Base-by-base conservation (phyloP, 352 stramenopile genomes). In the Globisporangium solare region DNA sequence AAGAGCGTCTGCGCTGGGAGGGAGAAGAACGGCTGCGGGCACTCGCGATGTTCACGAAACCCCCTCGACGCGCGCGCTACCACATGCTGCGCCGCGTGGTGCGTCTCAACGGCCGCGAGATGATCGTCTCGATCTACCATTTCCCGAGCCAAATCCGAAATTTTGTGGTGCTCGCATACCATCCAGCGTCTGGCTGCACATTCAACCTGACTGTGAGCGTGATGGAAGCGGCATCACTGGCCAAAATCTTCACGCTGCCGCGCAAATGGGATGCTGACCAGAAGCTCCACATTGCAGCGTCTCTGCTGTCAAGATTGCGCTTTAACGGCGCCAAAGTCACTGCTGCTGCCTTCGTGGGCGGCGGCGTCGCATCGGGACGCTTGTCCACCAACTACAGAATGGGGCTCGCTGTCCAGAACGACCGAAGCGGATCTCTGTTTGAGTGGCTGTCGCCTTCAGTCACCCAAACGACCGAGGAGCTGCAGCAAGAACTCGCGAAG, bases 101-200 rank as follows among this genome's bases (percentile, higher is more conserved):
- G 14, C 52, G 59, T 14, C 42, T 86, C 45, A 70, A 63, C n/a
- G 74, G 76, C 20, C 66, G 75, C 27, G 45, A 45, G 4, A 74
- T 88, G 31, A 70, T 75, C 51, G 58, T 91, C 12, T 86, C 80
- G 10, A 62, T 91, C 21, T 81, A 86, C 47, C 76, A 91, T 47
- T 78, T 75, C 39, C 78, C 80, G 2, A 49, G 64, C 12, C 80
- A 88, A 47, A 66, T 74, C 10, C 72, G 74, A 18, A 91, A 77
- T 55, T 71, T 91, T 31, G 35, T 74, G 4, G 53, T 89, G 1
- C 39, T 70, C 1, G 80, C 68, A 31, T 88, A 88, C 54, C 68
- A 88, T 17, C 70, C 80, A 5, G 57, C 47, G 8, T 63, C 74
- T 1, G 81, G 66, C 8, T 59, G 59, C 11, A 82, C 64, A 6